Evolutionary conservation across 176 grass and related monocot species (phyloP).

Genomic region (Carex kokanica): DNA sequence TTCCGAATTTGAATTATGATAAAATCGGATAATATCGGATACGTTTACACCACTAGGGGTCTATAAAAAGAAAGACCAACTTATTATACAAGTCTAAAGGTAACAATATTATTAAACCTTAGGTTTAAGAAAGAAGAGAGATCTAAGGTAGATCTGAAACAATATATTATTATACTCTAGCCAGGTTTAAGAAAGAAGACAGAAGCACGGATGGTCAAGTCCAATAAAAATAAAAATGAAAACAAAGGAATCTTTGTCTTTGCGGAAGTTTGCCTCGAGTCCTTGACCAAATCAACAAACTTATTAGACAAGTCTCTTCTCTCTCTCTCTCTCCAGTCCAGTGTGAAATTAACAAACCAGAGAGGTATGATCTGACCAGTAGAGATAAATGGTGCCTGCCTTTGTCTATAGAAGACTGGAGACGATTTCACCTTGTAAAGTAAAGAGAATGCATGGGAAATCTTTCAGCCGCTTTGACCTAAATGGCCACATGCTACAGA

Average conservation of each 20-base stretch:
- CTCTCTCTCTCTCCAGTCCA: no score
- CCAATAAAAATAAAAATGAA: not conserved
- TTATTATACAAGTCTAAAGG: no score
- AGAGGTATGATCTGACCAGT: not conserved
- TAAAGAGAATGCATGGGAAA: slow-evolving; percentile 19
- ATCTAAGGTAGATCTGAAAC: not conserved
- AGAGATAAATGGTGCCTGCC: not conserved
- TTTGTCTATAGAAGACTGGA: not conserved
- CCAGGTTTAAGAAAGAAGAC: not conserved
- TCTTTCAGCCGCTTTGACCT: slow-evolving; percentile 24
- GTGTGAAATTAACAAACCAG: not conserved
- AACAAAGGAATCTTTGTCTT: slow-evolving; percentile 8
- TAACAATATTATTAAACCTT: no score
- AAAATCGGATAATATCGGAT: no score
- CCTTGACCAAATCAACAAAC: slow-evolving; percentile 17
- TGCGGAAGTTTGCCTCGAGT: slow-evolving; percentile 17
- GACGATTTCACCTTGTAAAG: not conserved
- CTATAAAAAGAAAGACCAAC: no score
- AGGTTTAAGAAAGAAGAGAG: no score
- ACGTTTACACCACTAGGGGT: no score
- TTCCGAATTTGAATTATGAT: no score
- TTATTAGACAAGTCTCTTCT: slow-evolving; percentile 7
- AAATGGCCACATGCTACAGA: not conserved
- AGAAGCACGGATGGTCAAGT: not conserved
- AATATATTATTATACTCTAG: not conserved